Evolutionary conservation across 139 green algal genomes (phyloP), one percentile per base, ranked within the genome.

Genomic region (Chlamydomonas sp.): DNA sequence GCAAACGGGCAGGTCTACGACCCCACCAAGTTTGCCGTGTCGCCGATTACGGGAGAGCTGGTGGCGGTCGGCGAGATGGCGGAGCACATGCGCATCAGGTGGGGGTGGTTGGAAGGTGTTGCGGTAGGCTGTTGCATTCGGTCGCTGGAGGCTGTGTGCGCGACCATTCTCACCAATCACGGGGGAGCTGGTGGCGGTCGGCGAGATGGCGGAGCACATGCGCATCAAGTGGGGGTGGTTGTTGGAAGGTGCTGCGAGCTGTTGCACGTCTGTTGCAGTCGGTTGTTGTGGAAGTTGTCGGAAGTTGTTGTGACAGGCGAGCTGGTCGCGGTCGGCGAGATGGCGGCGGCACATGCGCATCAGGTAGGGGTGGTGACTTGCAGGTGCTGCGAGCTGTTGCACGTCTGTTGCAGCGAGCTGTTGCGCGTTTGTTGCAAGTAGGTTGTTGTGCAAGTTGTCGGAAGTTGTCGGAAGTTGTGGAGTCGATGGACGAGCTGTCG

Each of bases 271-370:
- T 22, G 47, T 57, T 28, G 47, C 47, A 16, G 22, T 57, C 16
- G 47, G 20, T 57, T 57, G 47, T 22, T 57, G 47, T 57, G 22
- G 20, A 57, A 54, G 43, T n/a, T n/a, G n/a, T n/a, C n/a, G n/a
- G n/a, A n/a, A n/a, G n/a, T n/a, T n/a, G n/a, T n/a, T n/a, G n/a
- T 99, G 71, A 99, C 94, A 1, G 94, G 89, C 22, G 89, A 95
- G 79, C 75, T 91, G 2, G 69, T 95, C 10, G 66, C 86, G 5
- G 69, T 90, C 2, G 70, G 74, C 26, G 79, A 91, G 35, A 94
- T 92, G 79, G 75, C 72, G 29, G 88, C 93, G n/a, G 77, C 89
- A 95, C 79, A 95, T 95, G 88, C 83, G 89, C 50, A 82, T 93
- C 37, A 76, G n/a, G n/a, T n/a, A n/a, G n/a, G 72, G n/a, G n/a